Conservation (phyloP, 2,329 filamentous ascomycete genomes). For the Zalaria obscura region DNA sequence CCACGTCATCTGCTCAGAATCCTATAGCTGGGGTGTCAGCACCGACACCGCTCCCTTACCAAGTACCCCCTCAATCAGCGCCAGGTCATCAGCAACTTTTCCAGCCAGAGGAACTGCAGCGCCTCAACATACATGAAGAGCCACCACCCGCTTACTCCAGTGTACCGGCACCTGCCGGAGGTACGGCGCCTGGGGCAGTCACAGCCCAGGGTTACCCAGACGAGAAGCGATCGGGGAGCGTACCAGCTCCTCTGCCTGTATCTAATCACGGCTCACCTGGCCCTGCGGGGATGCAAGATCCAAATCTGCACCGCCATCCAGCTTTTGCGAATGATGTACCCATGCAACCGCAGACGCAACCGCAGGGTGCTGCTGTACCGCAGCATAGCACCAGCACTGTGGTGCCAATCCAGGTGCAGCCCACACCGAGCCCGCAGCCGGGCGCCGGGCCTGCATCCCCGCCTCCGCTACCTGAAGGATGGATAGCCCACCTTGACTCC, state of each 20-base stretch:
- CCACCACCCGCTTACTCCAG: constrained; percentile 94
- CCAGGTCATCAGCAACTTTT: constrained; percentile 24
- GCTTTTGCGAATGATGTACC: constrained; percentile 74
- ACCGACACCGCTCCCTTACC: neutral
- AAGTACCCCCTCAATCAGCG: neutral
- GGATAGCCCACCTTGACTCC: constrained; percentile 92
- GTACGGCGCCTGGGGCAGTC: constrained; percentile 28
- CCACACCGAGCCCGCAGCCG: constrained; percentile 22
- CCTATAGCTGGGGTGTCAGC: neutral
- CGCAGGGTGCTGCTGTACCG: constrained; percentile 15
- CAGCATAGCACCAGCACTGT: constrained; percentile 18
- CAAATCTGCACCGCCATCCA: constrained; percentile 47
- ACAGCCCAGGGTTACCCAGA: constrained; percentile 50
- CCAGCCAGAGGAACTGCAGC: constrained; percentile 53
- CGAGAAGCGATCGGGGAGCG: constrained; percentile 52
- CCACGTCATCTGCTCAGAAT: constrained; percentile 1
- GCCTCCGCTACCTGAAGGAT: constrained; percentile 87
- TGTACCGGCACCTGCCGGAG: constrained; percentile 30
- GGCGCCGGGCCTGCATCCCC: constrained; percentile 61
- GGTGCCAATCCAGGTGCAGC: constrained; percentile 26
- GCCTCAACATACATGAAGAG: constrained; percentile 65
- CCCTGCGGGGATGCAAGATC: constrained; percentile 11
- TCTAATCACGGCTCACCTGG: constrained; percentile 12
- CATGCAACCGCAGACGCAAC: constrained; percentile 24
- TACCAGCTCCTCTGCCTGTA: constrained; percentile 21